These are phyloP conservation scores for Cotoneaster glaucophyllus DNA, from an alignment of 306 rosid species.

Conservation along the genomic window DNA sequence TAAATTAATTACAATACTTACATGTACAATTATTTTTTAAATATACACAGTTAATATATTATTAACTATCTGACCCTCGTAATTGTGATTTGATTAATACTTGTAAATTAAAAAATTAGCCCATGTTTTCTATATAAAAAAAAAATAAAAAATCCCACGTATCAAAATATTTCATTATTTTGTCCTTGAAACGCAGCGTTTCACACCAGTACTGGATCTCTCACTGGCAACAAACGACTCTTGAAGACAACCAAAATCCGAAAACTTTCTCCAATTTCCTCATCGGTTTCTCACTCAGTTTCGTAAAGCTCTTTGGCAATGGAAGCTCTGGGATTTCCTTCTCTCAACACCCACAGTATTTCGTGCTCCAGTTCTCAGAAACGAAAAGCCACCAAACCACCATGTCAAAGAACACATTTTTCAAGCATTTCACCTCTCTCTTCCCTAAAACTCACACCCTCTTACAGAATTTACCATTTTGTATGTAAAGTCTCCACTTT, in stretches of 20 bases:
- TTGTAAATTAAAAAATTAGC: no score
- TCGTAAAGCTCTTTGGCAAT: conserved; percentile 9
- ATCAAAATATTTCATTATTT: no score
- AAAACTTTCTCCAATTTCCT: background rate
- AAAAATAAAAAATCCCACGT: no score
- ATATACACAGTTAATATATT: no score
- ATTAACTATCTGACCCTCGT: no score
- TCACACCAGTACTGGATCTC: background rate
- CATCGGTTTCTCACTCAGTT: background rate
- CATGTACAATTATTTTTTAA: no score
- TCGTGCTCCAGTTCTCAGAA: conserved; percentile 20
- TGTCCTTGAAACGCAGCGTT: background rate
- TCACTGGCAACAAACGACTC: background rate
- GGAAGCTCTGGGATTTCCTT: conserved; percentile 72
- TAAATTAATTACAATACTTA: no score
- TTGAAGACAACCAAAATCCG: background rate
- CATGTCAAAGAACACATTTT: conserved; percentile 9
- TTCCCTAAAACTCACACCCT: conserved; percentile 31
- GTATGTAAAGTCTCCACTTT: conserved; percentile 27
- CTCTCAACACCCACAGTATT: conserved; percentile 30
- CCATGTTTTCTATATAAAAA: no score
- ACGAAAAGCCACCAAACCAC: conserved; percentile 7
- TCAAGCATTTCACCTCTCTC: conserved; percentile 22
- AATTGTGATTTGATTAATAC: no score
- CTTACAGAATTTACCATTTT: conserved; percentile 14